Evolutionary conservation across 139 green algal genomes (phyloP).

Genomic region (Tetratostichococcus sp.): DNA sequence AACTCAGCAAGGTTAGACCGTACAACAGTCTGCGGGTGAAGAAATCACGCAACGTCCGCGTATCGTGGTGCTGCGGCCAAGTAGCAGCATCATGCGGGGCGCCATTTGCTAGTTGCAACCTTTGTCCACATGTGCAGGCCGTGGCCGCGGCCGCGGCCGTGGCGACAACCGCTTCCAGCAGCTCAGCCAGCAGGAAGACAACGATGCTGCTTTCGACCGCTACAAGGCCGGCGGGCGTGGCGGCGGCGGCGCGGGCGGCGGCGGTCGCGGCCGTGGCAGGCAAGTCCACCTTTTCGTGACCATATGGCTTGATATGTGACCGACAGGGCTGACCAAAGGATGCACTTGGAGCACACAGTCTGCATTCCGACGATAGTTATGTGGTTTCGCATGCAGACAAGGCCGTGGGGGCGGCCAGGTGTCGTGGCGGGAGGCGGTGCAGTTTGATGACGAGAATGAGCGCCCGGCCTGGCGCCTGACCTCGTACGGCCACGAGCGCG

Average conservation of each 20-base stretch:
- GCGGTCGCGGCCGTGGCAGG: too few relatives aligned
- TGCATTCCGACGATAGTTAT: too few relatives aligned
- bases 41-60: too few relatives aligned
- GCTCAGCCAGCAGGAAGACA: neutral
- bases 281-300: neutral
- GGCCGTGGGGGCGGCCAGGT: neutral
- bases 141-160: too few relatives aligned
- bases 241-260: too few relatives aligned
- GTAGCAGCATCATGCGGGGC: too few relatives aligned
- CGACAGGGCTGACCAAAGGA: too few relatives aligned
- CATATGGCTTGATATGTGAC: too few relatives aligned
- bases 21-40: too few relatives aligned
- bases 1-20: neutral
- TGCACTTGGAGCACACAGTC: too few relatives aligned
- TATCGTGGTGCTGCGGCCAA: too few relatives aligned
- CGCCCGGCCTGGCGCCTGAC: conserved; percentile 43
- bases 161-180: conserved; percentile 1
- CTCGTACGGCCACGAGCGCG: conserved; percentile 46
- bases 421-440: conserved; percentile 29
- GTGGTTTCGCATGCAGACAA: neutral
- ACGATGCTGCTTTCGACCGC: neutral
- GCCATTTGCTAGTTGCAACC: too few relatives aligned
- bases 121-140: neutral
- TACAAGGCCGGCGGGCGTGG: neutral
- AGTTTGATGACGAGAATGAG: conserved; percentile 33